These are phyloP conservation scores for Lachancea thermotolerans DNA, from an alignment of 805 yeast species.

Conservation along the genomic window DNA sequence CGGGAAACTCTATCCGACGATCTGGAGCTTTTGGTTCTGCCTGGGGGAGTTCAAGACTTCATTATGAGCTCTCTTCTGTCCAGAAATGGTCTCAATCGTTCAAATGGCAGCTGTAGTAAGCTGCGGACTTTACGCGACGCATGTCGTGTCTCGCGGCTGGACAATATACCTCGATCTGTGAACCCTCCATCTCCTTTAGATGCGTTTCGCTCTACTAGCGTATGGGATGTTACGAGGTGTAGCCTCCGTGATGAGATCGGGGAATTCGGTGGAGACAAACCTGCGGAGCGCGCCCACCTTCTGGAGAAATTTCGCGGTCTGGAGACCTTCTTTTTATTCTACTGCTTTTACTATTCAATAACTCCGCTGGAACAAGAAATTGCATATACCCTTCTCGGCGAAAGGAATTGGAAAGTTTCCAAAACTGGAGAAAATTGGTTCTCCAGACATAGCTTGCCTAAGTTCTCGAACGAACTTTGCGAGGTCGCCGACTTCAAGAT, in stretches of 20 bases:
- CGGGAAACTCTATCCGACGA: constrained; percentile 14
- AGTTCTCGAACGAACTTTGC: constrained; percentile 34
- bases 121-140: constrained; percentile 26
- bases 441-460: constrained; percentile 35
- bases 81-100: constrained; percentile 15
- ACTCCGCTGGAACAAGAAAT: constrained; percentile 37
- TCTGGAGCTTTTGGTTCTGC: constrained; percentile 20
- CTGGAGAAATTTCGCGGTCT: constrained; percentile 25
- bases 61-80: constrained; percentile 27
- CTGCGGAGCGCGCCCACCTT: constrained; percentile 10
- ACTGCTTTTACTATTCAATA: constrained; percentile 39
- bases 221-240: constrained; percentile 29
- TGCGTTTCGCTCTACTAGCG: constrained; percentile 30
- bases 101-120: constrained; percentile 17
- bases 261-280: constrained; percentile 1
- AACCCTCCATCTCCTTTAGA: constrained; percentile 32
- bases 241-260: constrained; percentile 13
- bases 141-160: constrained; percentile 23
- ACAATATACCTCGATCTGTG: constrained; percentile 23
- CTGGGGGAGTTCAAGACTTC: constrained; percentile 31
- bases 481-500: constrained; percentile 40
- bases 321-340: constrained; percentile 36
- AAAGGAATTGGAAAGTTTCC: constrained; percentile 36
- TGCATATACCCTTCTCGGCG: constrained; percentile 29
- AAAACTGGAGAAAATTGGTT: constrained; percentile 33